Base-by-base conservation (phyloP, 768 basidiomycete genomes). In the Podaxis carcinomalis region DNA sequence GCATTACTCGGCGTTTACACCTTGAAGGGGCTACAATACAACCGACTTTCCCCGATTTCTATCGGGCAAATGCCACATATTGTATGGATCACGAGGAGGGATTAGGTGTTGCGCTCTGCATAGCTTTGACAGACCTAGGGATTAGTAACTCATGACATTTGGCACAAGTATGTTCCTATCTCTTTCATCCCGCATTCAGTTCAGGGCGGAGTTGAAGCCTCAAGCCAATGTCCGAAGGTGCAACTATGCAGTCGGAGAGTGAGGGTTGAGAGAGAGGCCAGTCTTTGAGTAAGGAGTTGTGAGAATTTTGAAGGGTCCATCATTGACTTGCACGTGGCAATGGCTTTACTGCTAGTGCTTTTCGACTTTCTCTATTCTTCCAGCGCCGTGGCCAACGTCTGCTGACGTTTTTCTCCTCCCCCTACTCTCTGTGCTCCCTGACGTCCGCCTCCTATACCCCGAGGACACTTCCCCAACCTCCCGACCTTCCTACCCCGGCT, bases 281-380 rank as follows among this genome's bases (percentile, higher is more conserved):
- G 35, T 19, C 32, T 32, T 32, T 32, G 32, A 32, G 32, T 9
- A 32, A 47, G n/a, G 56, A 21, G 23, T 28, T 50, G 56, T 57
- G 56, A 37, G 56, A 57, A 57, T 14, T 47, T 50, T 32, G 19
- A 32, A 32, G 56, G 49, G 49, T 23, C 49, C 35, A 59, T 59
- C 51, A 60, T 10, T 21, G 19, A 6, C 27, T 14, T 32, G 59
- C 59, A 60, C 59, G 59, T 60, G 59, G 51, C 51, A 32, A 59
- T 42, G 57, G 50, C 51, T 39, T 59, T 59, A 51, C 27, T 39
- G 25, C 58, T 19, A 49, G 23, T 9, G 21, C 25, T 16, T 11
- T n/a, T 40, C 28, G 16, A 11, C 13, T 19, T 23, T 51, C 25
- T 42, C 39, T 51, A 14, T 25, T 42, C 27, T 28, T 36, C 37